These are phyloP conservation scores for Nemania sp. DNA, from an alignment of 2,329 filamentous ascomycete species.

Conservation along the genomic window DNA sequence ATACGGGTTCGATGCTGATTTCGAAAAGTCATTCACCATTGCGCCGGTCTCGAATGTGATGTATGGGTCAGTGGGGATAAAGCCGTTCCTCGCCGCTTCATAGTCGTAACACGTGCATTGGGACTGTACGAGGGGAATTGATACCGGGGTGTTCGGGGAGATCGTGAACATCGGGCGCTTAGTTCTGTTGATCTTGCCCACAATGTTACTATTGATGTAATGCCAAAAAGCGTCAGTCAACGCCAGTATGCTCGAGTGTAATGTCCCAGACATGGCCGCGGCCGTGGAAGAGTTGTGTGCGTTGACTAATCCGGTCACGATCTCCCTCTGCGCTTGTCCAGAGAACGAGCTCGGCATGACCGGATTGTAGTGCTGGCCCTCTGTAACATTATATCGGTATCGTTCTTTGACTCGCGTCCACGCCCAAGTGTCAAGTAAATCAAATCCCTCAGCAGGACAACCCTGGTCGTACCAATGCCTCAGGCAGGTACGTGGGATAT, in stretches of 20 bases:
- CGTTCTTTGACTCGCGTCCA: constrained; percentile 21
- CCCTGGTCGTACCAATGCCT: constrained; percentile 3
- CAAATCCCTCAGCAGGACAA: constrained; percentile 20
- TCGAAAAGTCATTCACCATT: constrained; percentile 24
- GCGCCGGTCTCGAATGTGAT: constrained; percentile 26
- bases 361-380: constrained; percentile 24
- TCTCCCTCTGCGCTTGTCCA: constrained; percentile 26
- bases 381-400: constrained; percentile 21
- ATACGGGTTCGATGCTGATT: constrained; percentile 2
- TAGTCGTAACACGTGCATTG: constrained; percentile 20
- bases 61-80: no score
- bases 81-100: neutral
- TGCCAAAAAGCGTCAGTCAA: constrained; percentile 36
- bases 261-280: constrained; percentile 22
- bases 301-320: constrained; percentile 5
- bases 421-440: constrained; percentile 14
- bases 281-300: constrained; percentile 5
- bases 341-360: constrained; percentile 28
- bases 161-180: constrained; percentile 20
- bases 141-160: neutral
- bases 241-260: constrained; percentile 22
- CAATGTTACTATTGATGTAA: constrained; percentile 16
- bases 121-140: constrained; percentile 29
- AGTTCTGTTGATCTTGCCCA: constrained; percentile 20
- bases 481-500: no score